A percentile compares a stretch with the other conserved stretches of the same genome.
Evolutionary conservation across 305 asterid species (phyloP).

Genomic region (Fraxinus albicans): DNA sequence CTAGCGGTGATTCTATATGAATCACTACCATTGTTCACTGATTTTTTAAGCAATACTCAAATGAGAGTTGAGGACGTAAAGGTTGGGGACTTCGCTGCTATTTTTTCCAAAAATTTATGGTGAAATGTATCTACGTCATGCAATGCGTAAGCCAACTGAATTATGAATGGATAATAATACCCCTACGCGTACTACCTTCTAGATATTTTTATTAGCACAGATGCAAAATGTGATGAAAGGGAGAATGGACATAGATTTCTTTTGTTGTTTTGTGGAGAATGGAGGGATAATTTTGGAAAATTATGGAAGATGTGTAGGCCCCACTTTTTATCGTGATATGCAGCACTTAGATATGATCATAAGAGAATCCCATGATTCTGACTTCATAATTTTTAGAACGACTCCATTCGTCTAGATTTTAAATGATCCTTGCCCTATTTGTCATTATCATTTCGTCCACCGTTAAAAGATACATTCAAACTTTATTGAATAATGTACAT

Average conservation of each 20-base stretch:
- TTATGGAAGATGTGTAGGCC: background rate
- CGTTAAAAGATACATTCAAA: too few species aligned
- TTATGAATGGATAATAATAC: background rate
- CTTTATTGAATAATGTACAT: background rate
- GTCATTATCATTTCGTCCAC: too few species aligned
- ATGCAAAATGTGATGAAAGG: background rate
- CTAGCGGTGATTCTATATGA: background rate
- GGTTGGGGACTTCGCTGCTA: background rate
- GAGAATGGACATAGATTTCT: background rate
- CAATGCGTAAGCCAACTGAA: background rate
- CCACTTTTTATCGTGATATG: background rate
- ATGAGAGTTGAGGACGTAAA: background rate
- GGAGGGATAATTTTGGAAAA: background rate
- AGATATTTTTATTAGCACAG: background rate
- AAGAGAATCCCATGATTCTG: background rate
- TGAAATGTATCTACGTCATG: background rate
- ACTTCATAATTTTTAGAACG: background rate
- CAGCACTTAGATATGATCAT: background rate
- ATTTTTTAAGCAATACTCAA: background rate
- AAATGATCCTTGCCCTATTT: too few species aligned
- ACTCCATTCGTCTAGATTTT: background rate
- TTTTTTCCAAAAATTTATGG: background rate
- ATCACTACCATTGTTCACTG: too few species aligned
- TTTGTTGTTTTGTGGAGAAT: background rate
- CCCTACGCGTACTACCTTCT: background rate